Conservation (phyloP, 2,329 filamentous ascomycete species). For the Chaetomium sp. region DNA sequence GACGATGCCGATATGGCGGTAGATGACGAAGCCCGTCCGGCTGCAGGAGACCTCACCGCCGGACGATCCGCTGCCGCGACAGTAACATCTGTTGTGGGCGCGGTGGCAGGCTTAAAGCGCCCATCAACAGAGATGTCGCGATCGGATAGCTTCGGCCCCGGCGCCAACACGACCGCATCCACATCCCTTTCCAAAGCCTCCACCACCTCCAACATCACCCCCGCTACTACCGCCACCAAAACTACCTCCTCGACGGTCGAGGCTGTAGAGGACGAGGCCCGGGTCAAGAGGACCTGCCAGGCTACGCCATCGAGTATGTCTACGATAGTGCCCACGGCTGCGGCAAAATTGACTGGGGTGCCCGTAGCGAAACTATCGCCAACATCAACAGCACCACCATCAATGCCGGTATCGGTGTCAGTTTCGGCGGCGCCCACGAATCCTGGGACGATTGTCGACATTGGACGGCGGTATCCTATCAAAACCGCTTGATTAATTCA, state of each 20-base stretch:
- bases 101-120: constrained; percentile 41
- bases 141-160: constrained; percentile 37
- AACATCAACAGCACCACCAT: too few relatives aligned
- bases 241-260: neutral
- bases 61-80: neutral
- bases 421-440: neutral
- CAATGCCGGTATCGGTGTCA: too few relatives aligned
- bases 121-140: constrained; percentile 47
- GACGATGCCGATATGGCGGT: constrained; percentile 31
- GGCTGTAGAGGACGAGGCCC: constrained; percentile 9
- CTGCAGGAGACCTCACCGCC: constrained; percentile 40
- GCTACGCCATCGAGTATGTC: neutral
- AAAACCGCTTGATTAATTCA: constrained; percentile 26
- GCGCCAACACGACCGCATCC: constrained; percentile 12
- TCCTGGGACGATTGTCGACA: constrained; percentile 19
- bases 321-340: too few relatives aligned
- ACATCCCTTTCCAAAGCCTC: neutral
- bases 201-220: neutral
- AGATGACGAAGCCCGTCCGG: constrained; percentile 34
- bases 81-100: neutral
- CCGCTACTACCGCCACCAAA: neutral
- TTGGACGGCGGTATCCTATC: constrained; percentile 31
- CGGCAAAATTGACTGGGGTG: too few relatives aligned
- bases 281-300: constrained; percentile 32
- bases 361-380: too few relatives aligned